phyloP scores from a whole-genome alignment of 306 rosid species.

The Rosa chinensis region DNA sequence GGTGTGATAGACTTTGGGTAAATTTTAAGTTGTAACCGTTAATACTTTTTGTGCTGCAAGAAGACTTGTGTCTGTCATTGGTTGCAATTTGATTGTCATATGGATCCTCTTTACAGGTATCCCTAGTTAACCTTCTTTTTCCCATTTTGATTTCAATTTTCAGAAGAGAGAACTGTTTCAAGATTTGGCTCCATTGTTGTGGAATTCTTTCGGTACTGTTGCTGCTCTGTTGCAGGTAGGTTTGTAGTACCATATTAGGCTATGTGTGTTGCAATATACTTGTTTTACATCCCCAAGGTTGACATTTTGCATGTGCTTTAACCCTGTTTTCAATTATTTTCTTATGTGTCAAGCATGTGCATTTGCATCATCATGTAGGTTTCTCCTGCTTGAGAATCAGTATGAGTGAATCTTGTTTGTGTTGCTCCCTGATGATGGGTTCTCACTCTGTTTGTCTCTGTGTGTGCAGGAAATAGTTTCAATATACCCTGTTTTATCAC shows the following conservation, averaged over 20 bases:
- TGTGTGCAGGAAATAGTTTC: slow-evolving; percentile 69
- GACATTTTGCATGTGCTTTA: background rate
- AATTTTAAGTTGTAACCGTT: background rate
- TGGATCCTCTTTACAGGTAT: slow-evolving; percentile 21
- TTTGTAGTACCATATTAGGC: slow-evolving; percentile 1
- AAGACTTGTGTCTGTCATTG: background rate
- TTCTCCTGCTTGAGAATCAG: slow-evolving; percentile 14
- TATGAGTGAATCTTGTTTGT: background rate
- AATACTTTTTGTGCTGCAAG: background rate
- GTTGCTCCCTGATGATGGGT: background rate
- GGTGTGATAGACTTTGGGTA: background rate
- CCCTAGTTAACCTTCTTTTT: slow-evolving; percentile 23
- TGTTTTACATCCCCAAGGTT: background rate
- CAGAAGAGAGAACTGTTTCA: slow-evolving; percentile 94
- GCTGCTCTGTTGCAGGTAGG: slow-evolving; percentile 80
- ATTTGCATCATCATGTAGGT: background rate
- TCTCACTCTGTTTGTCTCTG: background rate
- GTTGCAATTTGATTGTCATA: slow-evolving; percentile 4
- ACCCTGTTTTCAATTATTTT: background rate
- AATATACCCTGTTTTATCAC: slow-evolving; percentile 72
- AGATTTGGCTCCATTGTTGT: slow-evolving; percentile 90
- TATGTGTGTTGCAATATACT: background rate
- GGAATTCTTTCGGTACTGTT: slow-evolving; percentile 97
- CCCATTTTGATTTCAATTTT: slow-evolving; percentile 21
- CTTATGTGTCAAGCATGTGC: background rate